Evolutionary conservation across 2,329 filamentous ascomycete genomes (phyloP).

Genomic region (Monilinia vaccinii-corymbosi): DNA sequence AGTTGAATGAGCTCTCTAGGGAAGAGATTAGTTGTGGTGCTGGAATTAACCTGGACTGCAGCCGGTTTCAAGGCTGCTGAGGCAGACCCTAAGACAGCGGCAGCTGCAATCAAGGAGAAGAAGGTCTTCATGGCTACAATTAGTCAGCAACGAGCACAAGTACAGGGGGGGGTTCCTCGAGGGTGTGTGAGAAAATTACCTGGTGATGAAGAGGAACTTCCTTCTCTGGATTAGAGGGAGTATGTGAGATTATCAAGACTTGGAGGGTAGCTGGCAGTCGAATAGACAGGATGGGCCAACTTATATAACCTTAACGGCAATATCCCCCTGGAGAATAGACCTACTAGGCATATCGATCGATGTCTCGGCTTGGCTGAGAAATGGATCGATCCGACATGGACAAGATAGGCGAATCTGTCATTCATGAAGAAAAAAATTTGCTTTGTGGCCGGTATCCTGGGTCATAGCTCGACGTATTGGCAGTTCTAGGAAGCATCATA

Average conservation of each 20-base stretch:
- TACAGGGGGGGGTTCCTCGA: too few species aligned
- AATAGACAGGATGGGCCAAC: background rate
- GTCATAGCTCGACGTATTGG: too few species aligned
- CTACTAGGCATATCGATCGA: background rate
- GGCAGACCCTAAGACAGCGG: background rate
- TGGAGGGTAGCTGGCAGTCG: background rate
- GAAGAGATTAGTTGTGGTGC: constrained; percentile 8
- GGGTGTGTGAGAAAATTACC: background rate
- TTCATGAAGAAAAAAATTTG: too few species aligned
- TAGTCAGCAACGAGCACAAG: background rate
- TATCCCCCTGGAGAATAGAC: background rate
- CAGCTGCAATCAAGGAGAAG: background rate
- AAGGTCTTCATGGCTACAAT: constrained; percentile 3
- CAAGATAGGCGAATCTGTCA: background rate
- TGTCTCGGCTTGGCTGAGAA: background rate
- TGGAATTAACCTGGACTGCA: background rate
- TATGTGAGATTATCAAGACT: background rate
- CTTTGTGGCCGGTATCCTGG: too few species aligned
- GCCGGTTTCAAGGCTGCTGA: background rate
- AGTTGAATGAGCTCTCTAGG: constrained; percentile 15
- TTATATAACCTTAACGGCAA: background rate
- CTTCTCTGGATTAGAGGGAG: background rate
- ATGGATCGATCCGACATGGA: background rate
- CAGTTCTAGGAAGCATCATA: too few species aligned
- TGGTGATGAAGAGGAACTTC: background rate